Conservation (phyloP, 2,329 filamentous ascomycete species). For the Acrodontium crateriforme region DNA sequence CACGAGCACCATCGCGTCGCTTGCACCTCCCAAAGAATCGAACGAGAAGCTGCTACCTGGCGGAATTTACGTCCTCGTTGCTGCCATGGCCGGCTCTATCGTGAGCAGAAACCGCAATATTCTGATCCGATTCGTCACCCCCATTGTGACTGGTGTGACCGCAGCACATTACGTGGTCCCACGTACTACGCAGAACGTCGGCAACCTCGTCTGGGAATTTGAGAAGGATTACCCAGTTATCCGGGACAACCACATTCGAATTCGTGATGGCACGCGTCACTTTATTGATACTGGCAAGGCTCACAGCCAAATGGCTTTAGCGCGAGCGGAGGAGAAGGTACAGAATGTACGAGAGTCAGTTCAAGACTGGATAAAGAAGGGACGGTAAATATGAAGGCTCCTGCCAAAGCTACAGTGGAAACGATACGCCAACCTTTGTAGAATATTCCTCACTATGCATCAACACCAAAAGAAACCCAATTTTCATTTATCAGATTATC, state of each 20-base stretch:
- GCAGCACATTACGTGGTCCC: constrained; percentile 78
- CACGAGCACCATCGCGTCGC: constrained; percentile 73
- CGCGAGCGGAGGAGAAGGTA: constrained; percentile 70
- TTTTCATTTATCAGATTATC: too few relatives aligned
- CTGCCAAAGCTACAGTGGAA: too few relatives aligned
- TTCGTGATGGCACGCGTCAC: constrained; percentile 54
- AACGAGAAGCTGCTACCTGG: constrained; percentile 86
- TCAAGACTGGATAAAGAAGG: constrained; percentile 85
- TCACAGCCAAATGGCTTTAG: constrained; percentile 56
- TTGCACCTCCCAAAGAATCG: constrained; percentile 73
- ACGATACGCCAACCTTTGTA: too few relatives aligned
- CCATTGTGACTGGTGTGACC: constrained; percentile 65
- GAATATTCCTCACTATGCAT: too few relatives aligned
- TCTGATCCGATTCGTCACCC: constrained; percentile 61
- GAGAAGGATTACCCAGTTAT: constrained; percentile 78
- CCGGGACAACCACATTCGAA: constrained; percentile 63
- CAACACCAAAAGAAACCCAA: too few relatives aligned
- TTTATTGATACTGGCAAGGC: constrained; percentile 61
- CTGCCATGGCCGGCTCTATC: constrained; percentile 90
- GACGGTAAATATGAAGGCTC: too few relatives aligned
- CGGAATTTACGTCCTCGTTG: constrained; percentile 79
- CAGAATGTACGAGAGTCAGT: constrained; percentile 59
- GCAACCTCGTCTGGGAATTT: constrained; percentile 77
- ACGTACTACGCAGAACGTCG: constrained; percentile 78
- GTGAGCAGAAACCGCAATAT: constrained; percentile 78